Evolutionary conservation across 2,329 filamentous ascomycete species (phyloP).

Genomic region (Penicillium paneum): DNA sequence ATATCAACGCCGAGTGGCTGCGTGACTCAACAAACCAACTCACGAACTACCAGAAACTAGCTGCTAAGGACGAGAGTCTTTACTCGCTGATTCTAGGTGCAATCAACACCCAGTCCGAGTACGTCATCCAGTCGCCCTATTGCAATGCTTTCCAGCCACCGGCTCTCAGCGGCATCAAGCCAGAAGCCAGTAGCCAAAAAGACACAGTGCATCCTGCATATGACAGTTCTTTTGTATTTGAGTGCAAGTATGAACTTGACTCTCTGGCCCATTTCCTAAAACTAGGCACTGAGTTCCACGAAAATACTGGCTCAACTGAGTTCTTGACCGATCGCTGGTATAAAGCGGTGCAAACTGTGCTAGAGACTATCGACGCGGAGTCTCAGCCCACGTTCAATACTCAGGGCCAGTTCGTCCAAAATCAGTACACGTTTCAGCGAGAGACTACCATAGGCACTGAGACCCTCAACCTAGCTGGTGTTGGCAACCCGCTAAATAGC

Average conservation of each 20-base stretch:
- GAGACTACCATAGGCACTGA: conserved; percentile 80
- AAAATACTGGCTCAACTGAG: conserved; percentile 70
- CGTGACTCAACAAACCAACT: conserved; percentile 92
- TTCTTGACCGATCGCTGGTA: conserved; percentile 80
- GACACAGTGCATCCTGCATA: conserved; percentile 84
- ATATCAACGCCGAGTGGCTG: conserved; percentile 91
- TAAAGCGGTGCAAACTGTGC: conserved; percentile 68
- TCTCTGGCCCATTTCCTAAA: conserved; percentile 89
- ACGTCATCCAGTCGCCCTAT: conserved; percentile 90
- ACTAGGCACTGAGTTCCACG: conserved; percentile 80
- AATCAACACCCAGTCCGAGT: conserved; percentile 94
- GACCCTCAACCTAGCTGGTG: conserved; percentile 74
- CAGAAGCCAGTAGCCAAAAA: conserved; percentile 73
- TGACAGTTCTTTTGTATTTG: conserved; percentile 81
- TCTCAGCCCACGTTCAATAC: conserved; percentile 76
- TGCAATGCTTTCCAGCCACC: conserved; percentile 98
- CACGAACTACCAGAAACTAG: conserved; percentile 80
- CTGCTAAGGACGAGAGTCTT: conserved; percentile 75
- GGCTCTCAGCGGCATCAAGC: conserved; percentile 69
- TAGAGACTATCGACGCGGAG: conserved; percentile 74
- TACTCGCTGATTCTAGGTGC: conserved; percentile 81
- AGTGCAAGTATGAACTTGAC: conserved; percentile 99
- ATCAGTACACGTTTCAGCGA: conserved; percentile 85
- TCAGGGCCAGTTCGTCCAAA: conserved; percentile 62
- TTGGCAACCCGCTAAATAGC: conserved; percentile 85